phyloP scores from a whole-genome alignment of 176 grass and related monocot species.

The Phoenix dactylifera region DNA sequence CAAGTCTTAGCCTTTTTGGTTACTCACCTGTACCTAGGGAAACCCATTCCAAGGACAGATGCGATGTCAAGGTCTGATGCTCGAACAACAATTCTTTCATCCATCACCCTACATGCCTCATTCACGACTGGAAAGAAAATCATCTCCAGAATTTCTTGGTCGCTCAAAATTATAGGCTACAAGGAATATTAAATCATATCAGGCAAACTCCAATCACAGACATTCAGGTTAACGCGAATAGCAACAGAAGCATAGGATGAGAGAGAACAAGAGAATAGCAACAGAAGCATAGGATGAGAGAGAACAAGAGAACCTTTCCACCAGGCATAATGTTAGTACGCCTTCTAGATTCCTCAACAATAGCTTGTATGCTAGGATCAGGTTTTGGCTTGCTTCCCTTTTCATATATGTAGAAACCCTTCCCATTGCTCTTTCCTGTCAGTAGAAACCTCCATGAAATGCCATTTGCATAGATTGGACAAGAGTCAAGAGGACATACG shows the following conservation, averaged over 20 bases:
- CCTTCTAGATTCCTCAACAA: slow-evolving; percentile 72
- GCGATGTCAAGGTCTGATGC: slow-evolving; percentile 88
- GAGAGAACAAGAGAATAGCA: slow-evolving; percentile 6
- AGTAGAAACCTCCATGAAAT: background rate
- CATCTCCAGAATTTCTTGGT: slow-evolving; percentile 87
- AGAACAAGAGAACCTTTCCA: slow-evolving; percentile 46
- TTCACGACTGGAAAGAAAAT: slow-evolving; percentile 95
- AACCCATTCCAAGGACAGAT: slow-evolving; percentile 94
- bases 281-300: background rate
- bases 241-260: background rate
- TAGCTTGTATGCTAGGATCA: slow-evolving; percentile 62
- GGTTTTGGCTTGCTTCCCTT: slow-evolving; percentile 88
- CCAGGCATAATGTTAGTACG: slow-evolving; percentile 43
- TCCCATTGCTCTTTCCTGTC: slow-evolving; percentile 80
- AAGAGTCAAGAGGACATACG: too few species aligned
- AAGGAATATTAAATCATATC: slow-evolving; percentile 20
- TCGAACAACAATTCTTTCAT: slow-evolving; percentile 69
- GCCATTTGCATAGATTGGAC: too few species aligned
- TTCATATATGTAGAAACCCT: slow-evolving; percentile 94
- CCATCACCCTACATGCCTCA: slow-evolving; percentile 88
- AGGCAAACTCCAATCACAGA: slow-evolving; percentile 6
- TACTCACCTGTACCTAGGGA: slow-evolving; percentile 79
- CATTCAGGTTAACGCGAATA: too few species aligned
- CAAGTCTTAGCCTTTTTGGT: too few species aligned
- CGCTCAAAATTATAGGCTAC: slow-evolving; percentile 58